phyloP scores from a whole-genome alignment of 225 moss, liverwort and hornwort genomes.

The Pleurozium schreberi region DNA sequence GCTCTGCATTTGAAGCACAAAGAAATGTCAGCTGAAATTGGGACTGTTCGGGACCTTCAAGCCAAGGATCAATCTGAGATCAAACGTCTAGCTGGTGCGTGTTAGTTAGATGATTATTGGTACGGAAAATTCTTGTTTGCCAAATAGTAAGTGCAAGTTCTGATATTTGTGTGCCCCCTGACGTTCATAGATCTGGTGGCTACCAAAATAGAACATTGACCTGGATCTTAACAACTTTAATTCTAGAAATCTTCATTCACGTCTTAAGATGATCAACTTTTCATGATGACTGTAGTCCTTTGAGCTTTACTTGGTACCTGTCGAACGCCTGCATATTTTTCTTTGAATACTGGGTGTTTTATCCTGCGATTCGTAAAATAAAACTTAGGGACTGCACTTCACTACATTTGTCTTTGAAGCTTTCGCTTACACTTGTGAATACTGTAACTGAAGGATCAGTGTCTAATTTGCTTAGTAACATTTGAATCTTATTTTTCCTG shows the following conservation, averaged over 20 bases:
- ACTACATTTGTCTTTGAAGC: background rate
- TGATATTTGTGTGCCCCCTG: background rate
- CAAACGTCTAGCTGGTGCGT: constrained; percentile 60
- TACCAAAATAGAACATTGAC: background rate
- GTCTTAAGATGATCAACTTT: background rate
- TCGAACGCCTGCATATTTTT: background rate
- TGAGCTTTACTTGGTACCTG: background rate
- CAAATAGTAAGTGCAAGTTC: background rate
- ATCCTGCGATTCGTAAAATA: background rate
- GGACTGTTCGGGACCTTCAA: constrained; percentile 47
- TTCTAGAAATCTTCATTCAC: background rate
- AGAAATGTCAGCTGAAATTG: constrained; percentile 72
- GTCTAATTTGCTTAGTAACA: background rate
- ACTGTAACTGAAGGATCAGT: background rate
- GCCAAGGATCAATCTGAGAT: constrained; percentile 86
- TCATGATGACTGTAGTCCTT: background rate
- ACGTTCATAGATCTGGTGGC: background rate
- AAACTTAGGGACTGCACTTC: background rate
- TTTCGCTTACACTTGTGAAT: background rate
- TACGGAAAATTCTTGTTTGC: background rate
- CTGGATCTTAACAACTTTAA: background rate
- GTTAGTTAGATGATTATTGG: background rate
- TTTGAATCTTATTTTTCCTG: background rate
- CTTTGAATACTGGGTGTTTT: background rate
- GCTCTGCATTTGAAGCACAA: constrained; percentile 77